These are phyloP conservation scores for Tylopilus sp. DNA, from an alignment of 768 basidiomycete genomes.

Conservation along the genomic window DNA sequence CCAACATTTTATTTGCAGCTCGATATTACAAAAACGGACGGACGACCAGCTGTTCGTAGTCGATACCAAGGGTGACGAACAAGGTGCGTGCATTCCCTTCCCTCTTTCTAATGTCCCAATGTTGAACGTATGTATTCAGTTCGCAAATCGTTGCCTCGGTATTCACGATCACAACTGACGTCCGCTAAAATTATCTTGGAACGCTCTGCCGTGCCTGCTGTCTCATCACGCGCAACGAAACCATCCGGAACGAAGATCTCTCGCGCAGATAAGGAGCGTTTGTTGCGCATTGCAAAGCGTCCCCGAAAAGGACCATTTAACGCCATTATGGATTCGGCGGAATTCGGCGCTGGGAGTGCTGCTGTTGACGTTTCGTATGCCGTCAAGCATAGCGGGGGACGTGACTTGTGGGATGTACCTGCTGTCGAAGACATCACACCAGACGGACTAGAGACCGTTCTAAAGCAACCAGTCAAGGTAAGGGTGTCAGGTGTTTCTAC, in stretches of 20 bases:
- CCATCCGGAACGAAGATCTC: slow-evolving; percentile 40
- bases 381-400: slow-evolving; percentile 57
- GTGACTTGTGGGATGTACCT: slow-evolving; percentile 56
- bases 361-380: slow-evolving; percentile 63
- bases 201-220: no score
- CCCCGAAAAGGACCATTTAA: slow-evolving; percentile 72
- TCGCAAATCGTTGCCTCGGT: slow-evolving; percentile 54
- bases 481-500: no score
- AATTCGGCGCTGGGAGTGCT: slow-evolving; percentile 64
- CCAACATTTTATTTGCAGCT: slow-evolving; percentile 36
- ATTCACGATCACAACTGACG: slow-evolving; percentile 48
- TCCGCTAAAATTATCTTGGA: no score
- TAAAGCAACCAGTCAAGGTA: slow-evolving; percentile 53
- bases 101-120: no score
- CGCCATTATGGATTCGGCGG: slow-evolving; percentile 61
- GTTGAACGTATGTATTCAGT: slow-evolving; percentile 36
- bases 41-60: slow-evolving; percentile 77
- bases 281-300: slow-evolving; percentile 74
- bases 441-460: slow-evolving; percentile 37
- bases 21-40: slow-evolving; percentile 59
- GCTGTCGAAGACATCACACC: slow-evolving; percentile 37
- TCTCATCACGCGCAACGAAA: slow-evolving; percentile 27
- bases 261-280: slow-evolving; percentile 67
- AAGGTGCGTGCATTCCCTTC: slow-evolving; percentile 37
- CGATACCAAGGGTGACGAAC: slow-evolving; percentile 76